These are phyloP conservation scores for Colletotrichum orbiculare DNA, from an alignment of 2,329 filamentous ascomycete species.

Conservation along the genomic window DNA sequence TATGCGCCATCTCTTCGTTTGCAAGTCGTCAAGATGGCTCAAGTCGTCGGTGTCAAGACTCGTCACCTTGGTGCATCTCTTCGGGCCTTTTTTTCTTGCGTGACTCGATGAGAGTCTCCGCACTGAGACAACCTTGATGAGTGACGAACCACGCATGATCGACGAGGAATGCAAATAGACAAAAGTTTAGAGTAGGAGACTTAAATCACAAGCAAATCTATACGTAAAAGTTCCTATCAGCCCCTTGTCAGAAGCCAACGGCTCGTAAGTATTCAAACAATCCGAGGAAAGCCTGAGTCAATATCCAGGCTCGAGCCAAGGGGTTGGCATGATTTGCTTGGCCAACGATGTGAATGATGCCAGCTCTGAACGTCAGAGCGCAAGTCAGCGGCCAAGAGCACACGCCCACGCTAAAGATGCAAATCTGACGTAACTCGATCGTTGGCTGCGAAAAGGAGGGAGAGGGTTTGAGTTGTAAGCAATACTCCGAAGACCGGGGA, in stretches of 20 bases:
- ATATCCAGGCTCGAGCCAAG: slow-evolving; percentile 22
- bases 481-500: neutral
- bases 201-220: too few relatives aligned
- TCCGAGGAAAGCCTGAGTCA: slow-evolving; percentile 14
- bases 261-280: neutral
- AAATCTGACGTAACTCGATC: neutral
- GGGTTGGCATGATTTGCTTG: neutral
- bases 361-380: slow-evolving; percentile 24
- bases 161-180: too few relatives aligned
- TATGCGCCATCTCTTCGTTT: too few relatives aligned
- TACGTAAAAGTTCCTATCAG: too few relatives aligned
- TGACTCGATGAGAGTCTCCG: too few relatives aligned
- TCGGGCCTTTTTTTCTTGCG: too few relatives aligned
- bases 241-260: too few relatives aligned
- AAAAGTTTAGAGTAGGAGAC: too few relatives aligned
- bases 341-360: slow-evolving; percentile 18
- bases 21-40: neutral
- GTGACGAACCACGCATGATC: too few relatives aligned
- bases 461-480: neutral
- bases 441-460: neutral
- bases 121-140: too few relatives aligned
- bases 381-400: slow-evolving; percentile 6
- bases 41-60: neutral
- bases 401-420: slow-evolving; percentile 1
- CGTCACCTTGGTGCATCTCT: too few relatives aligned